Base-by-base conservation (phyloP, 75 land plant species). In the Larix kaempferi region DNA sequence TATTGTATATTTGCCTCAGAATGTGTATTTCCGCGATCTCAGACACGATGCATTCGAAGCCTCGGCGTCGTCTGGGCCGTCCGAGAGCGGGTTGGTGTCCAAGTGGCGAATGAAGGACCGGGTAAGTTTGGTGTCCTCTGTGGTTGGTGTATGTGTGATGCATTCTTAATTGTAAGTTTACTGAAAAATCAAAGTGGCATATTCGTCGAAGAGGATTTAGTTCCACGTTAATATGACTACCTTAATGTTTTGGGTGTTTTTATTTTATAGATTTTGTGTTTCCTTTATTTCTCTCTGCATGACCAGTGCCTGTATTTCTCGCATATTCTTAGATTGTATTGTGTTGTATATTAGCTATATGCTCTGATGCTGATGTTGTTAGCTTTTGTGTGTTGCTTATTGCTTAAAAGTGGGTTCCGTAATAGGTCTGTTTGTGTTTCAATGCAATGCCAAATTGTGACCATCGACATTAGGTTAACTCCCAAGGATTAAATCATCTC, bases 31-130 rank as follows among this genome's bases (percentile, higher is more conserved):
- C 59, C 90, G 91, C 59, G 99, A 92, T 78, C 86, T 81, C 37
- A 78, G 95, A 16, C 96, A 95, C 55, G 92, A 91, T 66, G 89
- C 83, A 6, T 92, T 85, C 39, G 98, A 96, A 79, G 89, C 79
- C 27, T 78, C 83, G 52, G 60, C 76, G 12, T 77, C 91, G 4
- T 64, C 88, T 15, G 94, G 94, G n/a, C 98, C 95, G 21, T 64
- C 90, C 13, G 95, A 88, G 6, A 86, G 60, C 26, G 99, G 95
- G 0, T 62, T 89, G 52, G 98, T 92, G 15, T 94, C 99, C 14
- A 92, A 91, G 81, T 96, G 99, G 98, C 81, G 98, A 76, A 94
- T 92, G 74, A 95, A 92, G 82, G 99, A 96, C 65, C 80, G 98
- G 83, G 99, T 96, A 87, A 78, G 84, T 58, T 56, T 21, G 23